Evolutionary conservation across 2,329 filamentous ascomycete genomes (phyloP).

Genomic region (Myriosclerotinia scirpicola): DNA sequence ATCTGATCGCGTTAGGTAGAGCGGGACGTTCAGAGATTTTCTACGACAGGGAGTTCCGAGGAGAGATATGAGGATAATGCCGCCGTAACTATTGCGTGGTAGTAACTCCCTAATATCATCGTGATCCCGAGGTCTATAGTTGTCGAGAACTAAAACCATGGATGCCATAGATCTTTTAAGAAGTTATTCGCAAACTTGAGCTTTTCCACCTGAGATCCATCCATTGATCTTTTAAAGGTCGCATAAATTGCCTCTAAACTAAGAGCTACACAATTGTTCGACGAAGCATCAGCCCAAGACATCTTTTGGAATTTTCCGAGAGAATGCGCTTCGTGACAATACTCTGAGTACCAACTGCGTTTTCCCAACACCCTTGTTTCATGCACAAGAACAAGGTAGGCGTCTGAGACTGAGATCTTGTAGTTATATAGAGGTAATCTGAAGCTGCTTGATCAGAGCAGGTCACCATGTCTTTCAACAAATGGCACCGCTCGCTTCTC

Average conservation of each 20-base stretch:
- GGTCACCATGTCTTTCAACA: conserved; percentile 18
- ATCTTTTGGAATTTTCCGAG: conserved; percentile 26
- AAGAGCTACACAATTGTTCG: conserved; percentile 24
- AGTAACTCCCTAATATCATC: conserved; percentile 28
- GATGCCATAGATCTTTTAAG: conserved; percentile 29
- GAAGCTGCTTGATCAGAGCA: conserved; percentile 24
- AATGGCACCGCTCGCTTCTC: conserved; percentile 25
- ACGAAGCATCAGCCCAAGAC: conserved; percentile 29
- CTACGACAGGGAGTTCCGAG: neutral
- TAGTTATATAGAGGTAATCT: conserved; percentile 22
- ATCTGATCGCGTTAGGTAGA: conserved; percentile 21
- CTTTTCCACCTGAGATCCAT: conserved; percentile 27
- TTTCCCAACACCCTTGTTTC: conserved; percentile 26
- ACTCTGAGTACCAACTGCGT: conserved; percentile 28
- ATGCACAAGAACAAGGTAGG: conserved; percentile 25
- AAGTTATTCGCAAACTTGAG: conserved; percentile 28
- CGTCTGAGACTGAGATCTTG: conserved; percentile 23
- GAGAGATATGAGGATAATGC: conserved; percentile 3
- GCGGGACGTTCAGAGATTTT: conserved; percentile 20
- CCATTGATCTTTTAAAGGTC: conserved; percentile 26
- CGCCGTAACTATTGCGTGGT: conserved; percentile 27
- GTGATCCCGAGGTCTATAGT: conserved; percentile 23
- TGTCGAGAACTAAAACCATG: conserved; percentile 30
- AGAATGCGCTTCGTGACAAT: conserved; percentile 25
- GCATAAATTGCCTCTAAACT: conserved; percentile 28